A percentile compares a stretch with the other conserved stretches of the same genome.
These are phyloP conservation scores for Sungouiella thailandica DNA, from an alignment of 805 yeast species.

Conservation along the genomic window DNA sequence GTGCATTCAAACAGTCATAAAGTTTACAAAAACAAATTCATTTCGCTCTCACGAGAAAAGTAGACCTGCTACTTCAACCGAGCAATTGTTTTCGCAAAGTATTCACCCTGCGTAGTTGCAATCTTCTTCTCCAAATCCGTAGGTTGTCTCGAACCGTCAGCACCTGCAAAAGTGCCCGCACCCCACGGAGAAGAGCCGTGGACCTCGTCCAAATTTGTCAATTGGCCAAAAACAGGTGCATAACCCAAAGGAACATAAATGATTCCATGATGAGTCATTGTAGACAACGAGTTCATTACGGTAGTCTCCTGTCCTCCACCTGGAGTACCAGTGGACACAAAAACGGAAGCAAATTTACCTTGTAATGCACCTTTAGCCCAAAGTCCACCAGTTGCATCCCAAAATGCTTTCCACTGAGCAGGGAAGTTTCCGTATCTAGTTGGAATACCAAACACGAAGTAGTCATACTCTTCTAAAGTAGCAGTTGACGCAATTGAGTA, in stretches of 20 bases:
- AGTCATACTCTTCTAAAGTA: conserved; percentile 15
- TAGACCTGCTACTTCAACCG: conserved; percentile 13
- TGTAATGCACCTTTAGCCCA: conserved; percentile 16
- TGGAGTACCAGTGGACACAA: conserved; percentile 13
- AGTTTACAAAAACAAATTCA: too few relatives aligned
- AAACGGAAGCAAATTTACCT: conserved; percentile 15
- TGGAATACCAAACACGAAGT: conserved; percentile 16
- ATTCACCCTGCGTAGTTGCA: conserved; percentile 14
- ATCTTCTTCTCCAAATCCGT: conserved; percentile 18
- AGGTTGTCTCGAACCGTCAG: conserved; percentile 17
- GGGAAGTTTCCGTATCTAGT: conserved; percentile 18
- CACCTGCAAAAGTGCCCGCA: conserved; percentile 17
- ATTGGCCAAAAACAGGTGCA: conserved; percentile 14
- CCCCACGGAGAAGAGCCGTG: conserved; percentile 18
- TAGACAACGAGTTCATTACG: conserved; percentile 15
- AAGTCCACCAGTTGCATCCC: conserved; percentile 17
- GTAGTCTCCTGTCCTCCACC: conserved; percentile 19
- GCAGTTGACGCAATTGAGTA: conserved; percentile 16
- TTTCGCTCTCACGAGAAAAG: too few relatives aligned
- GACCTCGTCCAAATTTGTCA: conserved; percentile 15
- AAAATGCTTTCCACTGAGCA: conserved; percentile 18
- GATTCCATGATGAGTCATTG: conserved; percentile 17
- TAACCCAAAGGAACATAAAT: conserved; percentile 18
- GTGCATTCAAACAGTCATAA: too few relatives aligned
- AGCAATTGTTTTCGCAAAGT: conserved; percentile 15